These are phyloP conservation scores for Syzygium aqueum DNA, from an alignment of 345 rosid genomes.

Conservation along the genomic window DNA sequence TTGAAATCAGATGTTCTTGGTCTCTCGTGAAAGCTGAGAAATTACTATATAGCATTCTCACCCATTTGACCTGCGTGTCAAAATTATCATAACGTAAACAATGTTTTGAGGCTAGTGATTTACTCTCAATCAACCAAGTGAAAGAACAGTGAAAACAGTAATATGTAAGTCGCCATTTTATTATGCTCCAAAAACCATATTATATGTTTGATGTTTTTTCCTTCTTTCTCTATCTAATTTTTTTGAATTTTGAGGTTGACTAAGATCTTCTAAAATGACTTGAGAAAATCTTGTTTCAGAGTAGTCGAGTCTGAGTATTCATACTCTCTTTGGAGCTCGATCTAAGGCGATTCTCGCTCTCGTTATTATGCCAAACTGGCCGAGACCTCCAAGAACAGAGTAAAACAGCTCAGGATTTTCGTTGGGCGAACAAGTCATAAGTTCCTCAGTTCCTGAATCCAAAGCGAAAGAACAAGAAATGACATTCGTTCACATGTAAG, in stretches of 20 bases:
- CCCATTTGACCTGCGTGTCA: constrained; percentile 36
- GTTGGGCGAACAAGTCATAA: constrained; percentile 28
- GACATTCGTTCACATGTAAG: not conserved
- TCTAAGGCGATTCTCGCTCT: constrained; percentile 39
- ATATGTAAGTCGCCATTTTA: not conserved
- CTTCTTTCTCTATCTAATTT: not conserved
- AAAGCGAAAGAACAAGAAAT: not conserved
- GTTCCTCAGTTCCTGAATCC: constrained; percentile 34
- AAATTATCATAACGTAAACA: not conserved
- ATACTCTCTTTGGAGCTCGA: constrained; percentile 35
- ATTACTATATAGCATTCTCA: constrained; percentile 33
- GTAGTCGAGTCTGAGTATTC: not conserved
- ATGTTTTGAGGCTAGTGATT: not conserved
- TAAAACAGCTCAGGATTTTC: constrained; percentile 33
- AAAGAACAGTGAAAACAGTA: not conserved
- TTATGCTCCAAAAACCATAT: not conserved
- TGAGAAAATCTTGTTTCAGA: not conserved
- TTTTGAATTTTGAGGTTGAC: not conserved
- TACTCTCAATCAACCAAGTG: not conserved
- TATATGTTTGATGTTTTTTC: not conserved
- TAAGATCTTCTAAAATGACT: not conserved
- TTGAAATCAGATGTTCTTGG: constrained; percentile 37
- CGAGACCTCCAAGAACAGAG: constrained; percentile 49
- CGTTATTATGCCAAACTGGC: constrained; percentile 54
- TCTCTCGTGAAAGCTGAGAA: constrained; percentile 32